Evolutionary conservation across 345 rosid genomes (phyloP), one percentile per base, ranked within the genome.

Genomic region (Brassica incana): DNA sequence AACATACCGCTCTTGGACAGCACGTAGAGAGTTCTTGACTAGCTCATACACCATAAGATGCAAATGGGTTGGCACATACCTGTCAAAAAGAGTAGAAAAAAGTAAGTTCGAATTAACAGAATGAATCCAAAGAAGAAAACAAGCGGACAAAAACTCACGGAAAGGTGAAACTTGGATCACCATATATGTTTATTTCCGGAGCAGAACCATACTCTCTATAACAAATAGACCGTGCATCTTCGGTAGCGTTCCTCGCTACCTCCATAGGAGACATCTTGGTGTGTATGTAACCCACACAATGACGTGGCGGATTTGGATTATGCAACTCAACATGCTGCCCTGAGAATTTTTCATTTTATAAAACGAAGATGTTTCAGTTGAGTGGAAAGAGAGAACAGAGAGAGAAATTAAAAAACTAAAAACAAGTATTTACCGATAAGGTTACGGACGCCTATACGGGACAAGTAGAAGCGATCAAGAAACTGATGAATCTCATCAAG

Each of bases 311-410:
- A 25, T 90, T 88, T 48, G 95, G 95, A 83, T 93, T 93, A 84
- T 96, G 99, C 87, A 96, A 82, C 85, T 96, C 97, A 77, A 96
- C 99, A 64, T 96, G 99, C 89, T 96, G 98, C 87, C 97, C 99
- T 93, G 95, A 74, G 64, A 70, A 82, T 82, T 69, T 81, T 67
- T 78, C 75, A 77, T 25, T 6, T 33, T 0, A 65, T 71, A 35
- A 69, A 65, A 36, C 5, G 5, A 67, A 75, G 62, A 67, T 15
- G 0, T 8, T 75, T 9, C 18, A 15, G 15, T 11, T 8, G 8
- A 18, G 33, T 5, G 61, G 1, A 45, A 4, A 4, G 32, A 36
- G n/a, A 9, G 29, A 64, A 52, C 8, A 52, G 67, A 64, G 36
- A 72, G 16, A 6, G 27, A 36, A 9, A 36, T 7, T 2, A 5